These are phyloP conservation scores for Malbranchea zuffiana DNA, from an alignment of 2,329 filamentous ascomycete genomes.

Conservation along the genomic window DNA sequence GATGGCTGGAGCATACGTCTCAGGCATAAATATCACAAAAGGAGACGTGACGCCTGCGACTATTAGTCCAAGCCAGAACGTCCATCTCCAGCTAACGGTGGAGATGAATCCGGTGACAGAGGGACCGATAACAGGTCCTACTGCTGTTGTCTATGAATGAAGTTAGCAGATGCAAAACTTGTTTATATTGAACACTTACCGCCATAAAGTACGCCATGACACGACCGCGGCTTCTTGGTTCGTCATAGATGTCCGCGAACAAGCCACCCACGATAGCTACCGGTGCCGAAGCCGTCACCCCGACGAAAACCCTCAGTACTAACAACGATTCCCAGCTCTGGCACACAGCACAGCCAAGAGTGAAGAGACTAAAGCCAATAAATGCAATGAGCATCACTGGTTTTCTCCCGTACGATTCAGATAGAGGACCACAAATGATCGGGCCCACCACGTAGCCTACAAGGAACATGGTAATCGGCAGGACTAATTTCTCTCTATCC, in stretches of 20 bases:
- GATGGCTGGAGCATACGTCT: constrained; percentile 51
- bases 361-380: constrained; percentile 33
- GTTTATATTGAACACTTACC: constrained; percentile 16
- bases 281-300: constrained; percentile 36
- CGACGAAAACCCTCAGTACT: constrained; percentile 37
- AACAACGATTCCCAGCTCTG: constrained; percentile 33
- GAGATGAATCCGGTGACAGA: constrained; percentile 38
- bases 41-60: constrained; percentile 50
- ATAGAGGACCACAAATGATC: constrained; percentile 35
- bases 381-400: constrained; percentile 42
- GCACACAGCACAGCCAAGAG: constrained; percentile 35
- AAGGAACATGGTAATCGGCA: constrained; percentile 33
- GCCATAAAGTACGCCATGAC: constrained; percentile 36
- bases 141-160: constrained; percentile 24
- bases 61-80: constrained; percentile 54
- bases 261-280: constrained; percentile 37
- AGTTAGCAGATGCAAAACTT: not conserved
- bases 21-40: constrained; percentile 50
- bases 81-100: constrained; percentile 37
- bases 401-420: constrained; percentile 35
- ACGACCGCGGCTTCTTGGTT: constrained; percentile 33
- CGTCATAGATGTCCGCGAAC: constrained; percentile 39
- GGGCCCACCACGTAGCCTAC: constrained; percentile 36
- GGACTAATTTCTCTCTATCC: constrained; percentile 25
- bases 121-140: constrained; percentile 36